Evolutionary conservation across 176 grass and related monocot species (phyloP), one percentile per base, ranked within the genome.

Genomic region (Aegilops bicornis): DNA sequence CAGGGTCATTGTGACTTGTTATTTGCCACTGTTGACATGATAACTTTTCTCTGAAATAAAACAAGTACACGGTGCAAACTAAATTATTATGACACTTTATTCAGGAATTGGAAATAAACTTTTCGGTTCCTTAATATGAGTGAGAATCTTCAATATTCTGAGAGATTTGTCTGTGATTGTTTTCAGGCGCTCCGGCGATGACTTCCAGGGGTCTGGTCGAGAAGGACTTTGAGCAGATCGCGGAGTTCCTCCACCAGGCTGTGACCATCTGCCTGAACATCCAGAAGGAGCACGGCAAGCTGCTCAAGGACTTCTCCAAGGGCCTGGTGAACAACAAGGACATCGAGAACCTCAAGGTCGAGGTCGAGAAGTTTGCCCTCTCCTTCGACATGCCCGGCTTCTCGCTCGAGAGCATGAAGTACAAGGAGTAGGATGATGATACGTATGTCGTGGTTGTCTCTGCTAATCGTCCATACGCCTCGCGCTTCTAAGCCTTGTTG

Each of bases 381-480:
- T 94, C 93, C 12, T 98, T 98, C 4, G 96, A 98, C 76, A 98
- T 98, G 96, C 96, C 96, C 2, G 96, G 96, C 25, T 98, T 98
- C 82, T 86, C 85, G 8, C 87, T 96, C 8, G 73, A 92, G 42
- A 43, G 86, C 79, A 98, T 98, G 96, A 98, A 98, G 90, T 98
- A 91, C 92, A 91, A 94, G 88, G 90, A 95, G 47, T 98, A 89
- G 77, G 80, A 68, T 17, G 24, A 14, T 50, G 24, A 20, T 15
- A n/a, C 13, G 22, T 64, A 50, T 14, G 71, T 2, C 2, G 10
- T 24, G 22, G 68, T 29, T 76, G 73, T 76, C 73, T 52, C 42
- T 0, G 43, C 54, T 40, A 42, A 72, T 79, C 65, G 9, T 45
- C 36, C 16, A 24, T 11, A 74, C 6, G 43, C 33, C 32, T 0